These are phyloP conservation scores for Rhipidocladum racemiflorum DNA, from an alignment of 176 grass and related monocot species.

Conservation along the genomic window DNA sequence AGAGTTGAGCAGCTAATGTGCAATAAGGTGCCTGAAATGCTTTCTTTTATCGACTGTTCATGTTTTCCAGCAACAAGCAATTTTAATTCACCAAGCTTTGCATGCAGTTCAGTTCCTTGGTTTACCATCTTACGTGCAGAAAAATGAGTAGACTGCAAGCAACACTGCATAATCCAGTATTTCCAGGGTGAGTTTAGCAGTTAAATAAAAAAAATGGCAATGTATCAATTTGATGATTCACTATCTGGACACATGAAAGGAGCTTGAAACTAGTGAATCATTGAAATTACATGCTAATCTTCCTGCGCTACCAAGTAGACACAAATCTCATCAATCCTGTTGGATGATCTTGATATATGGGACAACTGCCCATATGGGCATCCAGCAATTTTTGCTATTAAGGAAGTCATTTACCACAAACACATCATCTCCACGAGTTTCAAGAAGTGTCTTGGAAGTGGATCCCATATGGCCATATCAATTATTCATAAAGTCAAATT, in stretches of 20 bases:
- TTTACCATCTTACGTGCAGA: conserved; percentile 66
- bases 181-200: conserved; percentile 25
- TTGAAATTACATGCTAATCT: not conserved
- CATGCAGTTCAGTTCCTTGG: conserved; percentile 57
- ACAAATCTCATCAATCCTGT: not conserved
- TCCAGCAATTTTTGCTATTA: not conserved
- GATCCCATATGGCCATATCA: not conserved
- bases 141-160: conserved; percentile 65
- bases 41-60: conserved; percentile 57
- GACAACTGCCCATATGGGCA: conserved; percentile 16
- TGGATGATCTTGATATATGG: conserved; percentile 10
- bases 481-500: not conserved
- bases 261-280: not conserved
- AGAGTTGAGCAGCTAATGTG: conserved; percentile 51
- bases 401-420: conserved; percentile 16
- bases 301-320: conserved; percentile 15
- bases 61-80: conserved; percentile 42
- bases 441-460: conserved; percentile 6
- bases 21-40: conserved; percentile 52
- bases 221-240: not conserved
- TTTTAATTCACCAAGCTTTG: conserved; percentile 58
- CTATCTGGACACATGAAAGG: not conserved
- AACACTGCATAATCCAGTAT: conserved; percentile 66
- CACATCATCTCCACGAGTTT: not conserved
- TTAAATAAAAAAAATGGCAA: conserved; percentile 11